Evolutionary conservation across 2,329 filamentous ascomycete genomes (phyloP), one percentile per base, ranked within the genome.

Genomic region (Rasamsonia emersonii): DNA sequence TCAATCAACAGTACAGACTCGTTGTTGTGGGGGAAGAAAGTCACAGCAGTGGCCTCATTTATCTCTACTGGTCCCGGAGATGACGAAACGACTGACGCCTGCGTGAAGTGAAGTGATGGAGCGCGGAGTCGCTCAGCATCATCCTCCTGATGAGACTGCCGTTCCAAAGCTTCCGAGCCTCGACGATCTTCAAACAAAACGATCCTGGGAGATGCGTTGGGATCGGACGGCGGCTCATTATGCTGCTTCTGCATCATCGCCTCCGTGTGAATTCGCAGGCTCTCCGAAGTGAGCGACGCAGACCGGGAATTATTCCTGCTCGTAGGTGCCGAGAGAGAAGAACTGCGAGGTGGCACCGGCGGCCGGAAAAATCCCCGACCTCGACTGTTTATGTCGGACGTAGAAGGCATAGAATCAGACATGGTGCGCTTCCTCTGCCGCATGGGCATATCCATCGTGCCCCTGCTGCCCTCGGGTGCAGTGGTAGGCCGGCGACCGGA

Each of bases 1-100:
- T 79, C 70, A n/a, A 80, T 70, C n/a, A 79, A 54, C n/a, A 79
- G 58, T 4, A 79, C 54, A 5, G 73, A 78, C 25, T 73, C 59
- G 41, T 79, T 80, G 51, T 75, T 75, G 53, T 79, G 76, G 2
- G 75, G 68, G 39, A 70, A 78, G 19, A 78, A 67, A 37, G 64
- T 71, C 9, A 80, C 64, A 8, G 72, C 73, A 24, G 64, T 75
- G 7, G 75, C 76, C 49, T 79, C 73, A 37, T 65, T 71, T 32
- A 79, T 66, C 51, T 80, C 75, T 8, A 72, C 55, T 2, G 59
- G 54, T 2, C 65, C 66, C 0, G 68, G 69, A 1, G 70, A 73
- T 43, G 42, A 69, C 40, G 55, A 67, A 18, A 59, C 56, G 41
- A 58, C 65, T 35, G 53, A 73, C 47, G 53, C 50, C 27, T 61